Evolutionary conservation across 2,329 filamentous ascomycete species (phyloP), one percentile per base, ranked within the genome.

Genomic region (Cercospora sp.): DNA sequence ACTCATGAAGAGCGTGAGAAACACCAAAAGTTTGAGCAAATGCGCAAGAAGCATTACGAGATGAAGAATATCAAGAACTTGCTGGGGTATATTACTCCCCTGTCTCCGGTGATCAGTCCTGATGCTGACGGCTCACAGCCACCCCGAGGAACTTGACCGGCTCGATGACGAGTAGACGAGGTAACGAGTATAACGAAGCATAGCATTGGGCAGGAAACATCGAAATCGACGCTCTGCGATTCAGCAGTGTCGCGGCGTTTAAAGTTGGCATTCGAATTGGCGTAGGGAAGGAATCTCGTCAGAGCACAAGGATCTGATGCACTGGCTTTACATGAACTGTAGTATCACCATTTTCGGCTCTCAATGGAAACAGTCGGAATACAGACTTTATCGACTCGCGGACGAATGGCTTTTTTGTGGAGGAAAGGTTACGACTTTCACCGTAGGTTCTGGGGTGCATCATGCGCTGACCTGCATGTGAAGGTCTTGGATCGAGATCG

Each of bases 1-100:
- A 81, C 81, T 5, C 79, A 81, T 51, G 93, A 97, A 79, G 94
- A 96, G 78, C 85, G 84, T 70, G 93, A 95, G 83, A 97, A 98
- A 84, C 95, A 99, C 81, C 88, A 87, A 77, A 89, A 91, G 78
- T 99, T 99, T 79, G 94, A 97, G 82, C 86, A 92, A 82, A 86
- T 93, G 84, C 88, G 95, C 77, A 97, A 95, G 89, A 94, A 90
- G 83, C 95, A 99, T 81, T 99, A 99, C 81, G 95, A 99, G 85
- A 99, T 99, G 95, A 93, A 88, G 82, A 91, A 95, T 77, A 93
- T 97, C 67, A 96, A 95, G 76, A 87, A 90, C 76, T 82, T 98
- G 63, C 87, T 99, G 72, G 94, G 93, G 89, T 90, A 80, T 72
- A 84, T 81, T 26, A 63, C 57, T 45, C 28, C 45, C 67, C 48